phyloP scores from a whole-genome alignment of 148 eudicot genomes.

The Rhododendron griersonianum region DNA sequence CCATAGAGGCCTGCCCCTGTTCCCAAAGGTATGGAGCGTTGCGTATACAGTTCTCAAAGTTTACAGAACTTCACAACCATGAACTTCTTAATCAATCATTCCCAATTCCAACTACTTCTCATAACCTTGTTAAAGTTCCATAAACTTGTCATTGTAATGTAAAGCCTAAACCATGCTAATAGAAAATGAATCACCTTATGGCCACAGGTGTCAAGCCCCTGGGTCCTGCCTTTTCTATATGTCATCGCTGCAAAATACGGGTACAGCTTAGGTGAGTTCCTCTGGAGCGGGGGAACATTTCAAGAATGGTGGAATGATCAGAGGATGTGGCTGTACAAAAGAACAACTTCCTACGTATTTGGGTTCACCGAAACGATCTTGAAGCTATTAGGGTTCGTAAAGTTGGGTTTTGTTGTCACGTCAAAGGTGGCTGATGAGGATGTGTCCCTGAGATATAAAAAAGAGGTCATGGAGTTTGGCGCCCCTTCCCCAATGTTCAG shows the following conservation, averaged over 20 bases:
- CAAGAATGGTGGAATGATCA: slow-evolving; percentile 65
- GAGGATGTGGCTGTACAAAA: slow-evolving; percentile 61
- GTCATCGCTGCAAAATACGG: slow-evolving; percentile 18
- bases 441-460: slow-evolving; percentile 29
- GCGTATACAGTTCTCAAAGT: background rate
- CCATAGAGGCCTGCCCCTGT: slow-evolving; percentile 13
- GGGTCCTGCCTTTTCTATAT: slow-evolving; percentile 49
- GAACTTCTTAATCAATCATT: background rate
- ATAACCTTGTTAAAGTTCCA: background rate
- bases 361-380: slow-evolving; percentile 5
- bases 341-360: slow-evolving; percentile 41
- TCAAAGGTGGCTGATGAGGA: slow-evolving; percentile 6
- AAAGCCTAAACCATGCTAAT: background rate
- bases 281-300: slow-evolving; percentile 30
- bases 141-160: background rate
- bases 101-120: background rate
- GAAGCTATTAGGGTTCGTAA: slow-evolving; percentile 30
- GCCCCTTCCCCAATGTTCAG: slow-evolving; percentile 45
- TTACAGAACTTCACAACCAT: background rate
- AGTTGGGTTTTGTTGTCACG: slow-evolving; percentile 12
- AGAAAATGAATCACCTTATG: background rate
- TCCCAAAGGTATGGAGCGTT: slow-evolving; percentile 21
- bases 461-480: slow-evolving; percentile 57
- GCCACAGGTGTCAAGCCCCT: slow-evolving; percentile 40
- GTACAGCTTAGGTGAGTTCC: slow-evolving; percentile 40